Conservation (phyloP, 2,329 filamentous ascomycete species). For the Neopestalotiopsis rosae region DNA sequence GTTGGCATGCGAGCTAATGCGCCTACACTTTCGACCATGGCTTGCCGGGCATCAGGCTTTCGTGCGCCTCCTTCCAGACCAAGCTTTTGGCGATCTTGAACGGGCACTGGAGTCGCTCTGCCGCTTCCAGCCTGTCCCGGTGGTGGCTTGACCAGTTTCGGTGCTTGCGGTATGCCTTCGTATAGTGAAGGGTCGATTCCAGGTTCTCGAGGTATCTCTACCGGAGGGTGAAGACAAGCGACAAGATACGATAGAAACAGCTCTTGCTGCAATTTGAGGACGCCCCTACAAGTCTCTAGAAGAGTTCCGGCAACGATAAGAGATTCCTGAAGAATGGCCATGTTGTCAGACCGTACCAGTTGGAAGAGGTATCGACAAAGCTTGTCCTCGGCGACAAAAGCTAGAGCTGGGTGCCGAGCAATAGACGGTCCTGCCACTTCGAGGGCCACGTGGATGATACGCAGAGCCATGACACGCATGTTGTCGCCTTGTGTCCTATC, state of each 20-base stretch:
- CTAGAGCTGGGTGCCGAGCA: conserved; percentile 86
- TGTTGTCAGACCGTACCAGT: conserved; percentile 93
- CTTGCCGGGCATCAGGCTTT: conserved; percentile 93
- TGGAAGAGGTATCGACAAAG: conserved; percentile 95
- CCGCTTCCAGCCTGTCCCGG: conserved; percentile 79
- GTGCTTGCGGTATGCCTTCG: conserved; percentile 88
- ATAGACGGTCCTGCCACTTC: conserved; percentile 97
- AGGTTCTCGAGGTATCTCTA: conserved; percentile 89
- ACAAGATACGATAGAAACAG: conserved; percentile 94
- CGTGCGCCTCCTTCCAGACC: conserved; percentile 90
- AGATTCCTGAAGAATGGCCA: conserved; percentile 92
- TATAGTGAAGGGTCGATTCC: conserved; percentile 92
- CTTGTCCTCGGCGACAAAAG: conserved; percentile 87
- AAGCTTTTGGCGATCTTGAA: conserved; percentile 90
- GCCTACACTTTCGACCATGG: conserved; percentile 97
- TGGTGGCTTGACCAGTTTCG: conserved; percentile 81
- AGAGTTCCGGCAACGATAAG: conserved; percentile 90
- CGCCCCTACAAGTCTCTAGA: conserved; percentile 85
- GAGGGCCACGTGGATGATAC: conserved; percentile 95
- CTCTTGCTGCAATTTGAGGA: conserved; percentile 95
- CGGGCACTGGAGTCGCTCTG: conserved; percentile 84
- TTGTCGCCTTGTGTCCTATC: conserved; percentile 92
- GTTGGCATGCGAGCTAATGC: conserved; percentile 90
- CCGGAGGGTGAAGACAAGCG: conserved; percentile 89
- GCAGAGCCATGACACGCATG: conserved; percentile 95